These are phyloP conservation scores for Globisporangium heterothallicum DNA, from an alignment of 352 stramenopile genomes.

Conservation along the genomic window DNA sequence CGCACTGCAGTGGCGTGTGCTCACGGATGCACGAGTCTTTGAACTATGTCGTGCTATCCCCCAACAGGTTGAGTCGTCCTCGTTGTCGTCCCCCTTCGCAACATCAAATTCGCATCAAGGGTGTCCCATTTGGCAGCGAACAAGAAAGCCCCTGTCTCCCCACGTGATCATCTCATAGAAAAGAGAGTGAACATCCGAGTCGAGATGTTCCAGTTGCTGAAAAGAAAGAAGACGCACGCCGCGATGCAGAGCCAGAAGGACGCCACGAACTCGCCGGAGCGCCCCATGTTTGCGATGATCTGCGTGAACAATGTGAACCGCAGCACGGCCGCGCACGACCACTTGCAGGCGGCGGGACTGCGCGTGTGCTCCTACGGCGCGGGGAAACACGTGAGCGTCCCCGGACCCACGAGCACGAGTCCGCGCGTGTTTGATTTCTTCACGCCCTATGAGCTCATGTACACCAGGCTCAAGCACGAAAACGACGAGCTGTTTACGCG, in stretches of 20 bases:
- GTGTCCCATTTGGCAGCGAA: too few species aligned
- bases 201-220: conserved; percentile 15
- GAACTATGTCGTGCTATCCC: too few species aligned
- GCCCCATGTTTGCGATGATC: conserved; percentile 68
- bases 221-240: conserved; percentile 1
- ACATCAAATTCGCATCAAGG: too few species aligned
- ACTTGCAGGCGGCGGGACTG: conserved; percentile 44
- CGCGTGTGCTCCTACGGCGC: conserved; percentile 72
- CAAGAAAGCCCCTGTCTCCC: neutral
- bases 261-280: neutral
- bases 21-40: too few species aligned
- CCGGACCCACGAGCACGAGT: conserved; percentile 26
- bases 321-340: conserved; percentile 68
- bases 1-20: too few species aligned
- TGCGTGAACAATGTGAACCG: conserved; percentile 87
- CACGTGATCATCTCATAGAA: too few species aligned
- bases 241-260: neutral
- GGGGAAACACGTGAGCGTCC: conserved; percentile 53
- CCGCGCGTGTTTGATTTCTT: conserved; percentile 58
- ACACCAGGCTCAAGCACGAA: conserved; percentile 42
- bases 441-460: conserved; percentile 66
- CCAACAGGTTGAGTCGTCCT: too few species aligned
- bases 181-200: too few species aligned
- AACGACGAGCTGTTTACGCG: conserved; percentile 39
- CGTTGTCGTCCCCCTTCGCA: too few species aligned